Conservation (phyloP, 306 rosid genomes). For the Rosa multiflora region DNA sequence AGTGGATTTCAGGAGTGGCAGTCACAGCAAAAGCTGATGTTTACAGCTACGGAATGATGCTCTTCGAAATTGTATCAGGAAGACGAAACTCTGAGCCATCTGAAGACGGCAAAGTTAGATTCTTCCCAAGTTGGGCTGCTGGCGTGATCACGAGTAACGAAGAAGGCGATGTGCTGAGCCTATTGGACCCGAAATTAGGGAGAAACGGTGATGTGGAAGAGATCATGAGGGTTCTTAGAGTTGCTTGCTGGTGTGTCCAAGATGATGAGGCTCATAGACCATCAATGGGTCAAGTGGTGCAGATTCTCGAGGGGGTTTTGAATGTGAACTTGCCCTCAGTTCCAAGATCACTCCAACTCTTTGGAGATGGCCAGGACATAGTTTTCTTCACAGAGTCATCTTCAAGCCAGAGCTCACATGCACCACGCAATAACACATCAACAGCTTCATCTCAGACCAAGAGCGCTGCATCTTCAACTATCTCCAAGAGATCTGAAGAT, state of each 20-base stretch:
- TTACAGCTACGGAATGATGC: constrained; percentile 93
- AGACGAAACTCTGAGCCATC: constrained; percentile 68
- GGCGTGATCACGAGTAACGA: constrained; percentile 17
- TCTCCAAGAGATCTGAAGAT: constrained; percentile 23
- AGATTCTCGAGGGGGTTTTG: constrained; percentile 65
- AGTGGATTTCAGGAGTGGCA: constrained; percentile 87
- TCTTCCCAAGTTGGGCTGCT: constrained; percentile 66
- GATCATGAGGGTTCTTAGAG: constrained; percentile 43
- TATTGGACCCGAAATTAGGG: constrained; percentile 57
- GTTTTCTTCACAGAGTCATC: constrained; percentile 62
- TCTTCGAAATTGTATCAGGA: constrained; percentile 77
- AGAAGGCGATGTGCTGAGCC: constrained; percentile 47
- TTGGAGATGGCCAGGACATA: constrained; percentile 45
- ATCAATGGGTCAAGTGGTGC: constrained; percentile 79
- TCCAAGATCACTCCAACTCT: constrained; percentile 54
- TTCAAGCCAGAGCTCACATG: constrained; percentile 48
- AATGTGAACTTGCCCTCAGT: constrained; percentile 60
- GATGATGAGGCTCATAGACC: constrained; percentile 73
- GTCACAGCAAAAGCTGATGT: constrained; percentile 88
- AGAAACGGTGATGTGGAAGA: constrained; percentile 53
- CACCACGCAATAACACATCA: constrained; percentile 34
- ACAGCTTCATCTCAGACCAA: constrained; percentile 40
- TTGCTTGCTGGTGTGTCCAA: constrained; percentile 91
- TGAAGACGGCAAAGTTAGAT: constrained; percentile 51
- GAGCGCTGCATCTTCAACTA: constrained; percentile 32